phyloP scores from a whole-genome alignment of 1,284 basidiomycete genomes.

The Sphagnurus paluster region DNA sequence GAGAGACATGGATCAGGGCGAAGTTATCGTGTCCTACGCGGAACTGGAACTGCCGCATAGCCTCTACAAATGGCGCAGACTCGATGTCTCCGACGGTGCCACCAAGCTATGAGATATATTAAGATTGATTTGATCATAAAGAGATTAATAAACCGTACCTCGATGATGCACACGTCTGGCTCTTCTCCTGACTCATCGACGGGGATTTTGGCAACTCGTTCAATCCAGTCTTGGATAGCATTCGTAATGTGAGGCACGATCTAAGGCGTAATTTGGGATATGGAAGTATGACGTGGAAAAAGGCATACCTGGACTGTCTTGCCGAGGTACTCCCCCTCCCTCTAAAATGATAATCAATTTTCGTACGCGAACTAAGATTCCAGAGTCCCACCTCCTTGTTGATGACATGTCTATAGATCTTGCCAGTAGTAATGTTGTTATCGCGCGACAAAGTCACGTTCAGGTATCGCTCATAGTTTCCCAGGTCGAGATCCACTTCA shows the following conservation, averaged over 20 bases:
- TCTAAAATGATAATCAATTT: slow-evolving; percentile 42
- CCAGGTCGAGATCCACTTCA: slow-evolving; percentile 96
- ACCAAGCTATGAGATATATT: slow-evolving; percentile 64
- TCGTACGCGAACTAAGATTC: slow-evolving; percentile 4
- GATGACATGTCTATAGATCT: slow-evolving; percentile 97
- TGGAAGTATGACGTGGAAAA: background rate
- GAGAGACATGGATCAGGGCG: slow-evolving; percentile 96
- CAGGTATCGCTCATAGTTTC: slow-evolving; percentile 98
- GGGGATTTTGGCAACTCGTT: slow-evolving; percentile 90
- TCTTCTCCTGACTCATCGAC: slow-evolving; percentile 93
- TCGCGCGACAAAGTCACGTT: slow-evolving; percentile 92
- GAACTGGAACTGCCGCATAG: slow-evolving; percentile 99
- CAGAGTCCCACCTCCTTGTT: slow-evolving; percentile 85
- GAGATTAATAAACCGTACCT: slow-evolving; percentile 49
- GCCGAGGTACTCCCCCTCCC: slow-evolving; percentile 95
- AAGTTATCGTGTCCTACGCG: slow-evolving; percentile 97
- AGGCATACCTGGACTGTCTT: slow-evolving; percentile 85
- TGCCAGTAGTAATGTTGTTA: slow-evolving; percentile 99
- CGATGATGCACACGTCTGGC: slow-evolving; percentile 97
- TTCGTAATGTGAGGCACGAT: slow-evolving; percentile 97
- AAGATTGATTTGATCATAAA: background rate
- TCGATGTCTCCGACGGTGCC: slow-evolving; percentile 97
- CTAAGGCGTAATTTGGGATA: slow-evolving; percentile 40
- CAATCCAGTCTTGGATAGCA: slow-evolving; percentile 99
- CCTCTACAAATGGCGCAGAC: slow-evolving; percentile 96